phyloP scores from a whole-genome alignment of 2,329 filamentous ascomycete genomes.

The Verticillium klebahnii region DNA sequence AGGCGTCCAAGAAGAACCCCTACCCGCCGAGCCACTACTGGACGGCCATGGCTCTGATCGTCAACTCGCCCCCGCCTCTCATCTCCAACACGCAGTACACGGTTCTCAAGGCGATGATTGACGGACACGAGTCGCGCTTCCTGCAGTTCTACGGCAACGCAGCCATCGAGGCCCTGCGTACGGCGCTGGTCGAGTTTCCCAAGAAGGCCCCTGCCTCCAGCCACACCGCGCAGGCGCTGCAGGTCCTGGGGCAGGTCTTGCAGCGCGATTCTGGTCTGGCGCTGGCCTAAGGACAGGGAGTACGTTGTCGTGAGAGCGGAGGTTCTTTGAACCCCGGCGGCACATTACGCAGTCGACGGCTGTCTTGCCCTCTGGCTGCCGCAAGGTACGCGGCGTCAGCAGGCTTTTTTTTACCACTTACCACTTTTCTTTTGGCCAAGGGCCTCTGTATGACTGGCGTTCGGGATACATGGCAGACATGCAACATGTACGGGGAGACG shows the following conservation, averaged over 20 bases:
- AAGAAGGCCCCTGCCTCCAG: slow-evolving; percentile 42
- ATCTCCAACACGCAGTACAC: slow-evolving; percentile 70
- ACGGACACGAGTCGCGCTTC: slow-evolving; percentile 70
- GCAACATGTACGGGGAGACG: not conserved
- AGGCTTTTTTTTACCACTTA: not conserved
- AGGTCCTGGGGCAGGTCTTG: slow-evolving; percentile 50
- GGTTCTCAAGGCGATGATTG: slow-evolving; percentile 67
- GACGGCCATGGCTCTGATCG: slow-evolving; percentile 68
- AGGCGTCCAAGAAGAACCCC: slow-evolving; percentile 61
- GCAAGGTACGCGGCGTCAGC: not conserved
- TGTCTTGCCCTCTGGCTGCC: too few relatives aligned
- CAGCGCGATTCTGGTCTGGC: slow-evolving; percentile 44
- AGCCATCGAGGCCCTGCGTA: slow-evolving; percentile 64
- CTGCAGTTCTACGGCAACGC: slow-evolving; percentile 76
- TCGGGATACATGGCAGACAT: not conserved
- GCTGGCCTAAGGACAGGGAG: slow-evolving; percentile 18
- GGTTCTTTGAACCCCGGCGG: too few relatives aligned
- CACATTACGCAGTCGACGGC: too few relatives aligned
- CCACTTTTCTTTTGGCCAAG: not conserved
- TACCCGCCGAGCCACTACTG: slow-evolving; percentile 81
- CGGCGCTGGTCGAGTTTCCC: slow-evolving; percentile 72
- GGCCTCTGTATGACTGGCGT: not conserved
- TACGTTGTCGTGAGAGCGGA: too few relatives aligned
- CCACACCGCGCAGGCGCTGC: slow-evolving; percentile 45
- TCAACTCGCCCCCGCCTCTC: slow-evolving; percentile 66